phyloP scores from a whole-genome alignment of 2,329 filamentous ascomycete genomes.

The Aureobasidium sp. region DNA sequence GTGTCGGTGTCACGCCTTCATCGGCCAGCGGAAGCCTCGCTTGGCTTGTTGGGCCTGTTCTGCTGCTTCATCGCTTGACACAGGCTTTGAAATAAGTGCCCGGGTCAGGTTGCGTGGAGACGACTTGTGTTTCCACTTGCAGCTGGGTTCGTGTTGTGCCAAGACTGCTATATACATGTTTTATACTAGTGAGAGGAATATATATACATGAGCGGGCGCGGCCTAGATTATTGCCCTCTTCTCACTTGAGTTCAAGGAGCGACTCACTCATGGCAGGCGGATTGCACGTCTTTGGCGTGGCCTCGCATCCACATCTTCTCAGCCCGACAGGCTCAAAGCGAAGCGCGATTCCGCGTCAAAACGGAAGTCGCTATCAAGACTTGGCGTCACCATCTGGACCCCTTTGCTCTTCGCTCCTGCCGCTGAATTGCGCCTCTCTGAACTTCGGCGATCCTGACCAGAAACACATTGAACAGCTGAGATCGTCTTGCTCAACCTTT shows the following conservation, averaged over 20 bases:
- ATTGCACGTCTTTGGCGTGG: not conserved
- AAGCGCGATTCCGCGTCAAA: conserved; percentile 10
- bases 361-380: conserved; percentile 13
- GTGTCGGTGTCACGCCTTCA: not conserved
- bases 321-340: conserved; percentile 6
- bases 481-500: not conserved
- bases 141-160: not conserved
- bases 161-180: conserved; percentile 12
- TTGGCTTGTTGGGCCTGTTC: not conserved
- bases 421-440: not conserved
- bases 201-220: not conserved
- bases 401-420: not conserved
- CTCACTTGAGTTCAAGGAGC: not conserved
- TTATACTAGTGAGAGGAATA: not conserved
- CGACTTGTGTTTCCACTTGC: not conserved
- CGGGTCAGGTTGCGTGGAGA: not conserved
- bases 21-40: not conserved
- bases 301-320: conserved; percentile 4
- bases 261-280: not conserved
- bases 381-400: not conserved
- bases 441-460: too few relatives aligned
- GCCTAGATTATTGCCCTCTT: not conserved
- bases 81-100: not conserved
- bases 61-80: not conserved
- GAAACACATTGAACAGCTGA: not conserved